Conservation (phyloP, 2,329 filamentous ascomycete genomes). For the Apiospora arundinis region DNA sequence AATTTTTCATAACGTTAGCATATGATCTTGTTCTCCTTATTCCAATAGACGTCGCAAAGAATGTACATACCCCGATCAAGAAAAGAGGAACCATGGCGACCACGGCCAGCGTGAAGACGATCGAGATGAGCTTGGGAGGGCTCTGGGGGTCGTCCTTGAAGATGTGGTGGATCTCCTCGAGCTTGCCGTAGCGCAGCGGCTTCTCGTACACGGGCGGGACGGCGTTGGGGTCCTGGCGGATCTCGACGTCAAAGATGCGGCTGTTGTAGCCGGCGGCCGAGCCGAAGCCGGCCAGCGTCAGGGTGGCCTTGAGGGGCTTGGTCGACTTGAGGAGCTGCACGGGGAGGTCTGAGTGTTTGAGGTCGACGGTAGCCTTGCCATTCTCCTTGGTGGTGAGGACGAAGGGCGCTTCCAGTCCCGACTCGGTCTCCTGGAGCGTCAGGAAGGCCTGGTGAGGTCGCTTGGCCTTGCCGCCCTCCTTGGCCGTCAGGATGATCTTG, state of each 20-base stretch:
- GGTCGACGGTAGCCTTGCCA: constrained; percentile 83
- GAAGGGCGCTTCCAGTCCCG: constrained; percentile 86
- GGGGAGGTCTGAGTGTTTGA: constrained; percentile 89
- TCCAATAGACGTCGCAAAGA: background rate
- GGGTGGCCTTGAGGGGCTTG: constrained; percentile 75
- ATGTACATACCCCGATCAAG: constrained; percentile 67
- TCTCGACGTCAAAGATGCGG: constrained; percentile 74
- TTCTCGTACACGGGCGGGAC: constrained; percentile 67
- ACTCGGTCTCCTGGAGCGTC: constrained; percentile 74
- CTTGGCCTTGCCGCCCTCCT: constrained; percentile 79
- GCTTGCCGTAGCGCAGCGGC: constrained; percentile 83
- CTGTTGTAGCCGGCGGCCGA: constrained; percentile 70
- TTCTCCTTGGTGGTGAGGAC: constrained; percentile 83
- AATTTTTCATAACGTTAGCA: constrained; percentile 27
- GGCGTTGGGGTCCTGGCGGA: constrained; percentile 67
- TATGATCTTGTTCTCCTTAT: background rate
- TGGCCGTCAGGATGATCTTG: constrained; percentile 82
- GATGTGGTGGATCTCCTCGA: constrained; percentile 86
- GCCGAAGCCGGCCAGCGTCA: constrained; percentile 89
- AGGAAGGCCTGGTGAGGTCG: constrained; percentile 95
- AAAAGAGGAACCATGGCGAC: constrained; percentile 76
- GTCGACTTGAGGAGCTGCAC: constrained; percentile 75
- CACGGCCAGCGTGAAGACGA: constrained; percentile 78
- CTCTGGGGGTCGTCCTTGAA: constrained; percentile 83
- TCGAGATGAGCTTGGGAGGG: constrained; percentile 79